A percentile compares a stretch with the other conserved stretches of the same genome.
Conservation (phyloP, 371 early-diverging fungal genomes). For the Mortierella sp. region DNA sequence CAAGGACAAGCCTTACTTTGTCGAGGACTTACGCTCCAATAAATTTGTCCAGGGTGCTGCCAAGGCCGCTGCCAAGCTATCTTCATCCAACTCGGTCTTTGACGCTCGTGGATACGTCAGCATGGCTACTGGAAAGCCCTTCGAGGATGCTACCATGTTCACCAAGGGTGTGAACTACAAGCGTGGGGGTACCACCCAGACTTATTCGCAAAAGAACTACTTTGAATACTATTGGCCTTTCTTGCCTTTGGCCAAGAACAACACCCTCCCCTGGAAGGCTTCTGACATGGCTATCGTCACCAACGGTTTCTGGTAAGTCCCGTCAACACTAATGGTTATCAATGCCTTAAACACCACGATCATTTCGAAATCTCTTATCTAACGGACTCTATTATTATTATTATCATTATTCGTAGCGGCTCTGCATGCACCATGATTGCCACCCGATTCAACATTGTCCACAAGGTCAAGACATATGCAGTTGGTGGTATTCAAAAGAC, state of each 20-base stretch:
- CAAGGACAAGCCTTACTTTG: conserved; percentile 49
- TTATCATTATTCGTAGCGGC: conserved; percentile 14
- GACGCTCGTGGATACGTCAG: conserved; percentile 43
- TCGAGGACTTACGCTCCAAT: conserved; percentile 41
- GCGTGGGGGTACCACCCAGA: conserved; percentile 34
- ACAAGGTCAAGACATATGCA: conserved; percentile 50
- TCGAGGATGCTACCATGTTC: conserved; percentile 50
- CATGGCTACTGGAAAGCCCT: conserved; percentile 24
- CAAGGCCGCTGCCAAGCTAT: conserved; percentile 29
- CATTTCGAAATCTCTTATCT: background rate
- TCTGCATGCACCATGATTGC: conserved; percentile 57
- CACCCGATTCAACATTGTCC: conserved; percentile 38
- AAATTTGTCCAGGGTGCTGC: conserved; percentile 29
- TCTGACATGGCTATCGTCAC: conserved; percentile 55
- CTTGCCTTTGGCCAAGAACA: conserved; percentile 48
- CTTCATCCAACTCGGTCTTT: conserved; percentile 24
- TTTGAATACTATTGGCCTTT: conserved; percentile 43
- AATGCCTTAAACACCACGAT: background rate
- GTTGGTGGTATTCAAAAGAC: conserved; percentile 39
- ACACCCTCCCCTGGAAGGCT: conserved; percentile 43
- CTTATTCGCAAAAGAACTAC: conserved; percentile 44
- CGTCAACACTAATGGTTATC: background rate
- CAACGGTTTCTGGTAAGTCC: conserved; percentile 47
- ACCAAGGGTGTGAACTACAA: conserved; percentile 39
- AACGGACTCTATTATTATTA: background rate